Evolutionary conservation across 345 rosid genomes (phyloP), one percentile per base, ranked within the genome.

Genomic region (Tarenaya hassleriana): DNA sequence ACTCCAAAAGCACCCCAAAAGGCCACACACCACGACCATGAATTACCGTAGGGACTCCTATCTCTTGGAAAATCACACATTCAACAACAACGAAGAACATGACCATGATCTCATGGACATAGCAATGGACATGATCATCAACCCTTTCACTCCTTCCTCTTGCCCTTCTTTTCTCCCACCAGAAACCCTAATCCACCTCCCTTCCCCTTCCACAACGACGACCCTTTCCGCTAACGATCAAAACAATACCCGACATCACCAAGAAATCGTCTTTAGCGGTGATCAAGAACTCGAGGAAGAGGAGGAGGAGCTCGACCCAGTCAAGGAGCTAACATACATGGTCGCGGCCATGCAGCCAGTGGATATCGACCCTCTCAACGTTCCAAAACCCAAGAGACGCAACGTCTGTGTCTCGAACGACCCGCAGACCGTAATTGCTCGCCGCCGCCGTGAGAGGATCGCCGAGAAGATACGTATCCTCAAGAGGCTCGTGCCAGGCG

Each of bases 401-500:
- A 94, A 88, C 71, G 82, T 88, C 8, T 67, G 94, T 44, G 79
- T 88, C 69, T 88, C 97, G 34, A 83, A 94, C 6, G 97, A 94
- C 34, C 97, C 97, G 1, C 97, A 94, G 62, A 94, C 95, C 64
- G 87, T 86, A 55, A 94, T 91, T 1, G 99, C 99, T 1, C 86
- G 99, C 7, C 87, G 76, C 48, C 58, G 99, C 62, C 49, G 99
- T 8, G 97, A 88, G 59, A 80, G 86, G 66, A 88, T 94, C 40
- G 88, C 97, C 61, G 99, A 94, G 62, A 94, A 77, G 83, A 86
- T 88, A 29, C 62, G 97, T 37, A 83, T 88, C 42, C 76, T 94
- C 7, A 91, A 94, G 62, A 66, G 95, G 63, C 83, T 88, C 5
- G 99, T 94, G 16, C 99, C 97, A 0, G 99, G 97, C 0, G 97